Percentiles rank a stretch among this genome's conserved stretches.
Evolutionary conservation across 768 basidiomycete species (phyloP).

Genomic region (Rhodosporidiobolus odoratus): DNA sequence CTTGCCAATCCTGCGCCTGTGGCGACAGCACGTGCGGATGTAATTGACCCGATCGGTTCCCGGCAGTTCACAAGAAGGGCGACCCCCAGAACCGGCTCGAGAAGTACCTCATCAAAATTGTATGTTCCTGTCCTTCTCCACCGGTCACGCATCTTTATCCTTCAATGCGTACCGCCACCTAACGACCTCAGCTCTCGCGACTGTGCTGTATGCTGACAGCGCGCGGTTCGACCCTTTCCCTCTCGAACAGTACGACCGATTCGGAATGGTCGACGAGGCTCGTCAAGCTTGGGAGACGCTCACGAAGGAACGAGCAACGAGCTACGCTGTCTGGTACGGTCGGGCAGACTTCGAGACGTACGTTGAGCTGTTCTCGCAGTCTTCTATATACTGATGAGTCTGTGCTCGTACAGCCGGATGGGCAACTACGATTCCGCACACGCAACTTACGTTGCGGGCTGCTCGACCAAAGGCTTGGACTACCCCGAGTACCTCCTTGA

Average conservation of each 20-base stretch:
- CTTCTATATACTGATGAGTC: neutral
- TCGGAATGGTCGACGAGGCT: slow-evolving; percentile 40
- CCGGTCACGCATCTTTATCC: neutral
- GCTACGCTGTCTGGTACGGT: slow-evolving; percentile 67
- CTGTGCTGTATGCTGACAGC: too few relatives aligned
- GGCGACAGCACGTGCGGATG: neutral
- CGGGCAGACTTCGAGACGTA: slow-evolving; percentile 59
- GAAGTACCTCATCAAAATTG: slow-evolving; percentile 70
- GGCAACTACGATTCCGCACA: slow-evolving; percentile 56
- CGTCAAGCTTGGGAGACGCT: slow-evolving; percentile 50
- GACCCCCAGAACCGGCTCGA: slow-evolving; percentile 76
- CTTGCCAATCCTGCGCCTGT: neutral
- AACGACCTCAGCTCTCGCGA: neutral
- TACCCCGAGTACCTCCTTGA: slow-evolving; percentile 96
- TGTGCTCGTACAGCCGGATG: slow-evolving; percentile 40
- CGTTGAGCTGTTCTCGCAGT: slow-evolving; percentile 3
- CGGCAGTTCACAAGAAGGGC: slow-evolving; percentile 51
- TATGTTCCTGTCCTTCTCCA: slow-evolving; percentile 49
- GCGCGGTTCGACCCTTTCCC: too few relatives aligned
- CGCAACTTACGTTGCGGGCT: slow-evolving; percentile 56
- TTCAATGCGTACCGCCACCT: neutral
- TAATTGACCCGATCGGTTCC: neutral
- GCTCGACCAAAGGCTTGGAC: slow-evolving; percentile 71
- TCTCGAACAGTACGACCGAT: slow-evolving; percentile 39
- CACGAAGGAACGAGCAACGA: slow-evolving; percentile 62